Percentiles rank a stretch among this genome's conserved stretches.
Evolutionary conservation across 1,139 yeast species (phyloP).

Genomic region (Candida pseudoviswanathii): DNA sequence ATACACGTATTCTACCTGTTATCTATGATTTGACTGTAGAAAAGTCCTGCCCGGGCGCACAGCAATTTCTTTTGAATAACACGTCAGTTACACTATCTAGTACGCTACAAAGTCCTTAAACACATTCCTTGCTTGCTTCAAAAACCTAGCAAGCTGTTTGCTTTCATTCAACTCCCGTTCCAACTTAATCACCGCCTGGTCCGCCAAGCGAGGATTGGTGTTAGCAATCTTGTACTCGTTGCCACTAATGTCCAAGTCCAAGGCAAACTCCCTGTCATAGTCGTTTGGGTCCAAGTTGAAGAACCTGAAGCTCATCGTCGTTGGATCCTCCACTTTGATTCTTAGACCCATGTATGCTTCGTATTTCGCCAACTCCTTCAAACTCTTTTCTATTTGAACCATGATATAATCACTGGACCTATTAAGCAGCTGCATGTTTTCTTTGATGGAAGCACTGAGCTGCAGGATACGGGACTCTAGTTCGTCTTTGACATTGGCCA

Average conservation of each 20-base stretch:
- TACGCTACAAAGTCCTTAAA: conserved; percentile 15
- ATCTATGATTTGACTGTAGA: too few relatives aligned
- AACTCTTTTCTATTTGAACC: conserved; percentile 24
- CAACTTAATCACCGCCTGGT: conserved; percentile 21
- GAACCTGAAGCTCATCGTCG: conserved; percentile 41
- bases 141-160: conserved; percentile 40
- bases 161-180: conserved; percentile 36
- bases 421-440: conserved; percentile 10
- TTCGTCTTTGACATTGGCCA: conserved; percentile 23
- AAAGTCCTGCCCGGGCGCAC: too few relatives aligned
- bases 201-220: conserved; percentile 34
- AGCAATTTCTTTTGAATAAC: too few relatives aligned
- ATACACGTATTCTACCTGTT: too few relatives aligned
- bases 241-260: conserved; percentile 41
- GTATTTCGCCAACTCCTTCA: conserved; percentile 42
- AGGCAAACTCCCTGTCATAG: conserved; percentile 36
- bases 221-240: conserved; percentile 32
- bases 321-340: conserved; percentile 41
- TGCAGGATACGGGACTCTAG: conserved; percentile 29
- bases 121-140: conserved; percentile 33
- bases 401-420: conserved; percentile 6
- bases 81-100: too few relatives aligned
- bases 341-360: conserved; percentile 50
- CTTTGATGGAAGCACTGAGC: conserved; percentile 22
- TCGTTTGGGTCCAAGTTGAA: conserved; percentile 45